Percentiles rank a stretch among this genome's conserved stretches.
These are phyloP conservation scores for Pseudogymnoascus sp. DNA, from an alignment of 2,329 filamentous ascomycete species.

Conservation along the genomic window DNA sequence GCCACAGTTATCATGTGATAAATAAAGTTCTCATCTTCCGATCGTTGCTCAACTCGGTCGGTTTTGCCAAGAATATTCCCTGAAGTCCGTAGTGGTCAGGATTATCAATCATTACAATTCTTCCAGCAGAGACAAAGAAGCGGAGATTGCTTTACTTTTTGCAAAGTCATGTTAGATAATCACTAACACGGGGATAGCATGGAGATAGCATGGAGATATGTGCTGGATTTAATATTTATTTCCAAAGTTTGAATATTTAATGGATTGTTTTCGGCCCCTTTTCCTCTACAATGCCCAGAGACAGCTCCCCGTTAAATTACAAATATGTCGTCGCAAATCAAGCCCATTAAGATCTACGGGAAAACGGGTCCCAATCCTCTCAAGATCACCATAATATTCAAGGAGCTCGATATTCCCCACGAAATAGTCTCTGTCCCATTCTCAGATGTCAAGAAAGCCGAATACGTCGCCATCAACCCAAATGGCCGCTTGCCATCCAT, in stretches of 20 bases:
- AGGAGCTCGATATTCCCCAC: too few relatives aligned
- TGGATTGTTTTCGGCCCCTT: background rate
- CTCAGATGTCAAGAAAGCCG: constrained; percentile 25
- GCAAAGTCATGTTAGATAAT: background rate
- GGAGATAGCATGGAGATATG: background rate
- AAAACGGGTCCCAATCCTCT: background rate
- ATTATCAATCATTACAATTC: background rate
- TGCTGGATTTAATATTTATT: background rate
- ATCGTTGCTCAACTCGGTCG: background rate
- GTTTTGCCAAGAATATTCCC: background rate
- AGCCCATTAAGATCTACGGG: background rate
- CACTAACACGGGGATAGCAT: background rate
- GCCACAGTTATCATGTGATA: background rate
- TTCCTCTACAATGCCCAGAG: background rate
- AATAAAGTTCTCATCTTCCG: background rate
- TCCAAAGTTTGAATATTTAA: background rate
- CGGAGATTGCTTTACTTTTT: background rate
- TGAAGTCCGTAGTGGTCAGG: background rate
- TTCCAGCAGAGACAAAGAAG: background rate
- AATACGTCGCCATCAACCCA: constrained; percentile 26
- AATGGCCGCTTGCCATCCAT: constrained; percentile 22
- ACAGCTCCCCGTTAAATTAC: background rate
- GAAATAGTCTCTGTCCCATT: too few relatives aligned
- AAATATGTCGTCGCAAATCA: background rate
- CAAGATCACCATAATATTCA: too few relatives aligned